Percentiles rank a stretch among this genome's conserved stretches.
phyloP scores from a whole-genome alignment of 1,284 basidiomycete species.

The Anthracocystis setariae region DNA sequence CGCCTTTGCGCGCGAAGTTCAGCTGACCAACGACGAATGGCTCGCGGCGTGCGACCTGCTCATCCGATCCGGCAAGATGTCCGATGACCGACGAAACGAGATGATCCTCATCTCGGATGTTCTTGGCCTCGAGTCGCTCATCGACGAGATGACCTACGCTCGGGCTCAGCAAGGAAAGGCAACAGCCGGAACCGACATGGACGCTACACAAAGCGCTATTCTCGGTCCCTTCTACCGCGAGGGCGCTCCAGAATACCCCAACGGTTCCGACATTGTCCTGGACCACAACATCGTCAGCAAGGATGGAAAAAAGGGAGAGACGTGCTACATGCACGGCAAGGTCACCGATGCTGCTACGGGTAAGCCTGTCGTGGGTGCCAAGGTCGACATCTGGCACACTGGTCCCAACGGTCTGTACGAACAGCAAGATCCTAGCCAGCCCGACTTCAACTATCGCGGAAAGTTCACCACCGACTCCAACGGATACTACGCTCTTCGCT shows the following conservation, averaged over 20 bases:
- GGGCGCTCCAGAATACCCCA: conserved; percentile 64
- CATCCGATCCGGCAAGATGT: conserved; percentile 67
- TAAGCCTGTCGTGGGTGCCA: conserved; percentile 65
- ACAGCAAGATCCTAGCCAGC: conserved; percentile 67
- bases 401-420: conserved; percentile 69
- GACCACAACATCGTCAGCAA: conserved; percentile 59
- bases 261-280: conserved; percentile 57
- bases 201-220: conserved; percentile 62
- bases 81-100: conserved; percentile 68
- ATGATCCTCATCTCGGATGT: conserved; percentile 69
- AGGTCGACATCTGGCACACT: conserved; percentile 69
- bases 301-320: conserved; percentile 60
- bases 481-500: conserved; percentile 65
- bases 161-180: conserved; percentile 21
- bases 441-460: conserved; percentile 66
- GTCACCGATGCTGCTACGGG: conserved; percentile 64
- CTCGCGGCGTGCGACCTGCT: conserved; percentile 67
- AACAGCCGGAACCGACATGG: conserved; percentile 24
- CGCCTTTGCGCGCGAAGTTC: conserved; percentile 66
- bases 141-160: conserved; percentile 57
- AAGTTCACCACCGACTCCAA: conserved; percentile 65
- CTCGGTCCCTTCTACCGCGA: conserved; percentile 68
- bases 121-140: conserved; percentile 68
- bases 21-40: conserved; percentile 68
- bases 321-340: conserved; percentile 63